A percentile compares a stretch with the other conserved stretches of the same genome.
Evolutionary conservation across 768 basidiomycete species (phyloP).

Genomic region (Leccinum boreale): DNA sequence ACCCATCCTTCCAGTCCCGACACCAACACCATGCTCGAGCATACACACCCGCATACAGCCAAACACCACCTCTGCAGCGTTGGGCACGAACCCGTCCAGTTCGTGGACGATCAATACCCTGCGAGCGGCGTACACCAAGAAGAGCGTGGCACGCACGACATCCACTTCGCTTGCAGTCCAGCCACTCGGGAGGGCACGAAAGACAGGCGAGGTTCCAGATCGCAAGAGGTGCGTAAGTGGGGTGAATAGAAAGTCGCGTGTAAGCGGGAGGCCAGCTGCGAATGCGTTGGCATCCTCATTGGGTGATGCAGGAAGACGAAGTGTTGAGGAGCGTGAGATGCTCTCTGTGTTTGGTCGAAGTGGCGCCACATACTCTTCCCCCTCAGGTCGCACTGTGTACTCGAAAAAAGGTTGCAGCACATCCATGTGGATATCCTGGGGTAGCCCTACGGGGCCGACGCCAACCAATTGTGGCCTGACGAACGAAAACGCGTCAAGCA

Average conservation of each 20-base stretch:
- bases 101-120: constrained; percentile 43
- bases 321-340: constrained; percentile 55
- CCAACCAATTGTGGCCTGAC: constrained; percentile 20
- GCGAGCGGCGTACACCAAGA: constrained; percentile 52
- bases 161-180: constrained; percentile 85
- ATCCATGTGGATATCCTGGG: constrained; percentile 26
- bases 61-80: constrained; percentile 47
- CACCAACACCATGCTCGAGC: constrained; percentile 74
- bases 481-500: constrained; percentile 29
- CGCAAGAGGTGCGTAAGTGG: constrained; percentile 78
- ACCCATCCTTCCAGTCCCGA: constrained; percentile 9
- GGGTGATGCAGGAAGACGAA: constrained; percentile 31
- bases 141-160: constrained; percentile 63
- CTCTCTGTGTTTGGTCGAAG: constrained; percentile 48
- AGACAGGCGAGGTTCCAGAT: constrained; percentile 70
- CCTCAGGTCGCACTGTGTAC: constrained; percentile 41
- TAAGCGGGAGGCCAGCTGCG: constrained; percentile 42
- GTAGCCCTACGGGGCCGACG: constrained; percentile 20
- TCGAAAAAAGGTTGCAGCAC: constrained; percentile 53
- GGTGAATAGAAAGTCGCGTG: constrained; percentile 62
- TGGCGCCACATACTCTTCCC: constrained; percentile 49
- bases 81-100: constrained; percentile 32
- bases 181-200: constrained; percentile 57
- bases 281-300: not conserved
- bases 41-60: constrained; percentile 93